Evolutionary conservation across 768 basidiomycete species (phyloP).

Genomic region (Coprinopsis sp.): DNA sequence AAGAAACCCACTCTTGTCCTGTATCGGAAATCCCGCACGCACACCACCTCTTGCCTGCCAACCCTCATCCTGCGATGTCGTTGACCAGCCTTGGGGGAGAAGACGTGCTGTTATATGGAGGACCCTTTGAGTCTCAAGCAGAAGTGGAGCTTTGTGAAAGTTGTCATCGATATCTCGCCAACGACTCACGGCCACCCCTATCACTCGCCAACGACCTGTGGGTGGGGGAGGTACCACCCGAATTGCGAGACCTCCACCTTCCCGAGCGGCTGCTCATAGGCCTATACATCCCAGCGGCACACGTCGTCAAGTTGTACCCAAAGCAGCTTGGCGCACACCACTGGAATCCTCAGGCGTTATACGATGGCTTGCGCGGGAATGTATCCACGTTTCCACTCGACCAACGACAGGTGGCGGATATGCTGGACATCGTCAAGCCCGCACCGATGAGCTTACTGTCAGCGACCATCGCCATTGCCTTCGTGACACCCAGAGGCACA

Average conservation of each 20-base stretch:
- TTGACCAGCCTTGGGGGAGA: no score
- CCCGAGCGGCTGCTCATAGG: constrained; percentile 33
- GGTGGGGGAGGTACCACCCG: constrained; percentile 28
- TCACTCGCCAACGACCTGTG: constrained; percentile 36
- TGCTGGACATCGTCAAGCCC: constrained; percentile 21
- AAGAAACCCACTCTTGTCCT: neutral
- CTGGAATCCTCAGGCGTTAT: constrained; percentile 13
- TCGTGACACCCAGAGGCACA: constrained; percentile 22
- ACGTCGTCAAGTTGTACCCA: constrained; percentile 34
- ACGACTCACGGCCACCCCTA: constrained; percentile 12
- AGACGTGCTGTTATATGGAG: no score
- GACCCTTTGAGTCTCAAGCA: neutral
- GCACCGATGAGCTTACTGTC: constrained; percentile 18
- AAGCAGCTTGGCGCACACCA: constrained; percentile 13
- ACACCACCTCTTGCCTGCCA: no score
- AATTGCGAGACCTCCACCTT: constrained; percentile 24
- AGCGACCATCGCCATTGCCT: constrained; percentile 25
- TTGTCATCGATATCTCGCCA: constrained; percentile 5
- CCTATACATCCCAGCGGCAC: constrained; percentile 25
- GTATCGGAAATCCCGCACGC: neutral
- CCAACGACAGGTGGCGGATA: constrained; percentile 20
- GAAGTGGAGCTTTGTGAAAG: constrained; percentile 7
- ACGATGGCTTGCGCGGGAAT: constrained; percentile 27
- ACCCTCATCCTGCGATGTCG: no score
- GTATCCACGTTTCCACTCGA: constrained; percentile 21